Evolutionary conservation across 2,329 filamentous ascomycete species (phyloP).

Genomic region (Gnomoniopsis smithogilvyi): DNA sequence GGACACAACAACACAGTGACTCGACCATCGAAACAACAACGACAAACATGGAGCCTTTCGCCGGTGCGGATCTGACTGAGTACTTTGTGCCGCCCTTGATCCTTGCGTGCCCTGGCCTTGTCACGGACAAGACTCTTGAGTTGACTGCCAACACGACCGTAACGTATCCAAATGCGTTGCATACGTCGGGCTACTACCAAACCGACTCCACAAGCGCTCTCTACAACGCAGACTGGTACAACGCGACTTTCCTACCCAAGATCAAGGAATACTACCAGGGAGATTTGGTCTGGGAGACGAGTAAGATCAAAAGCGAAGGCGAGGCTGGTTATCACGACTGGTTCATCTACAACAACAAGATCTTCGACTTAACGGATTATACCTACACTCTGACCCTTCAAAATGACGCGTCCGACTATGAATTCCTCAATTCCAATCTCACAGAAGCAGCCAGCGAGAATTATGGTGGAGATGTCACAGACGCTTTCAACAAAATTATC

Average conservation of each 20-base stretch:
- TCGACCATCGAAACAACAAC: slow-evolving; percentile 56
- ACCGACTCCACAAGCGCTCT: slow-evolving; percentile 56
- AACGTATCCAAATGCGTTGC: slow-evolving; percentile 53
- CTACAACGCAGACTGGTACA: slow-evolving; percentile 72
- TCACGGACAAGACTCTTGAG: slow-evolving; percentile 51
- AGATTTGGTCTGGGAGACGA: slow-evolving; percentile 68
- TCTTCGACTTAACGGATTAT: slow-evolving; percentile 93
- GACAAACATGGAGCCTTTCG: slow-evolving; percentile 71
- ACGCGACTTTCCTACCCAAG: slow-evolving; percentile 65
- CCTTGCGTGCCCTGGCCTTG: slow-evolving; percentile 71
- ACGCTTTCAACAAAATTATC: slow-evolving; percentile 56
- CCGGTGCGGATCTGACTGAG: slow-evolving; percentile 73
- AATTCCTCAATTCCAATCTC: slow-evolving; percentile 70
- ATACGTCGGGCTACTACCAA: slow-evolving; percentile 66
- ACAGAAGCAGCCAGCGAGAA: slow-evolving; percentile 68
- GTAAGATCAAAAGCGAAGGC: slow-evolving; percentile 62
- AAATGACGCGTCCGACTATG: slow-evolving; percentile 54
- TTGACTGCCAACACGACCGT: slow-evolving; percentile 66
- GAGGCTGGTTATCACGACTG: slow-evolving; percentile 67
- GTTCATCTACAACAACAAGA: slow-evolving; percentile 70
- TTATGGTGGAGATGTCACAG: slow-evolving; percentile 75
- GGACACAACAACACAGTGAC: slow-evolving; percentile 80
- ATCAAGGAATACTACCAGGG: slow-evolving; percentile 89
- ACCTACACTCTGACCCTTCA: slow-evolving; percentile 68
- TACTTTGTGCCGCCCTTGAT: slow-evolving; percentile 82